These are phyloP conservation scores for Gaultheria prostrata DNA, from an alignment of 148 eudicot genomes.

Conservation along the genomic window DNA sequence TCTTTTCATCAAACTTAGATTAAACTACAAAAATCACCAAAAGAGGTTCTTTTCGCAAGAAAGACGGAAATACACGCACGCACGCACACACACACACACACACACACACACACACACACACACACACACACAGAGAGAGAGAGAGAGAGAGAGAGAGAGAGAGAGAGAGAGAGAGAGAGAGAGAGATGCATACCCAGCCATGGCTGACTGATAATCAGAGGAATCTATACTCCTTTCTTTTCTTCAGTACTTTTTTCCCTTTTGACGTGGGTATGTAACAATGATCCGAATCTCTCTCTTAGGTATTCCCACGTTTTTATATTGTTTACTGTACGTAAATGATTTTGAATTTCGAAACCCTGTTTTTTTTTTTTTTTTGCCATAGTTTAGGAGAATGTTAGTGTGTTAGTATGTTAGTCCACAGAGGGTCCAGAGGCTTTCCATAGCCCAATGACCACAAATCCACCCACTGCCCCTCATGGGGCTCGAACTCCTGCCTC, in stretches of 20 bases:
- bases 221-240: background rate
- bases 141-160: background rate
- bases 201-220: constrained; percentile 7
- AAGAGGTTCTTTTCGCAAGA: background rate
- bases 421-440: no score
- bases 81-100: no score
- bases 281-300: background rate
- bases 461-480: no score
- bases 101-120: background rate
- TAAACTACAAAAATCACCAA: constrained; percentile 1
- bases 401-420: no score
- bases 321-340: background rate
- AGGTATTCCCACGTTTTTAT: background rate
- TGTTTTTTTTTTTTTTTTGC: no score
- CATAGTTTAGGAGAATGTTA: no score
- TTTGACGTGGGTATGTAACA: background rate
- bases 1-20: background rate
- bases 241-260: background rate
- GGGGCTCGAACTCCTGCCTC: no score
- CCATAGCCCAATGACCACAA: no score
- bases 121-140: background rate
- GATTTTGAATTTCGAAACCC: background rate
- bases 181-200: constrained; percentile 15
- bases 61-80: no score
- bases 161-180: constrained; percentile 1